phyloP scores from a whole-genome alignment of 2,329 filamentous ascomycete species.

The Cercospora citrullina region DNA sequence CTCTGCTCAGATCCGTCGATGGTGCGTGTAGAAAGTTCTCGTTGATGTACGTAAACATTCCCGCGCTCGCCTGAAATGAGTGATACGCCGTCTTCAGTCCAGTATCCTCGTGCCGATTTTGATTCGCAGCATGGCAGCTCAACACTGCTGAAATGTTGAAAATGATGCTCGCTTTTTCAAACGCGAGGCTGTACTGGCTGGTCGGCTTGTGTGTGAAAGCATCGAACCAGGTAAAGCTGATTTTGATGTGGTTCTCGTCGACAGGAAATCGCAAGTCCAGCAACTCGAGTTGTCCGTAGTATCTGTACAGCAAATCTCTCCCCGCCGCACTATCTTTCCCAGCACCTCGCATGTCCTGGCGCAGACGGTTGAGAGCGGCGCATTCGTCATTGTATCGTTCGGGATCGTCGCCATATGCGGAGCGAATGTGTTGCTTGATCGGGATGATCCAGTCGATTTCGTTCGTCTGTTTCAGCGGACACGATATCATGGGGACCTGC shows the following conservation, averaged over 20 bases:
- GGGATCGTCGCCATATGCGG: conserved; percentile 93
- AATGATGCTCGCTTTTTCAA: conserved; percentile 98
- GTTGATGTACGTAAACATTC: conserved; percentile 99
- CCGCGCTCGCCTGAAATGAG: conserved; percentile 94
- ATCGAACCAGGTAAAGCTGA: conserved; percentile 98
- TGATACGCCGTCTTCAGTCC: conserved; percentile 96
- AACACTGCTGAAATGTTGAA: conserved; percentile 98
- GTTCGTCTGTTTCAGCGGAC: conserved; percentile 88
- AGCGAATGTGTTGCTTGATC: conserved; percentile 87
- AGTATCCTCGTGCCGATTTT: conserved; percentile 87
- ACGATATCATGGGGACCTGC: conserved; percentile 92
- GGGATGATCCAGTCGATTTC: conserved; percentile 97
- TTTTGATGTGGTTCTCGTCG: conserved; percentile 98
- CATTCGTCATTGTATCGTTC: conserved; percentile 96
- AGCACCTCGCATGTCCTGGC: conserved; percentile 97
- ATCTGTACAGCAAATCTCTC: conserved; percentile 89
- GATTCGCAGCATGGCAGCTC: conserved; percentile 90
- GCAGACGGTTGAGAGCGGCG: conserved; percentile 84
- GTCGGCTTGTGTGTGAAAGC: conserved; percentile 99
- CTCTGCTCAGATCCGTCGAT: conserved; percentile 89
- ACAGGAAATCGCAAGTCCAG: conserved; percentile 93
- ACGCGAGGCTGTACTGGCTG: conserved; percentile 91
- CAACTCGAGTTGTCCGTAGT: conserved; percentile 95
- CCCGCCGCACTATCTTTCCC: conserved; percentile 95
- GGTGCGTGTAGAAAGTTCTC: conserved; percentile 98